Evolutionary conservation across 805 yeast genomes (phyloP).

Genomic region (Starmera pachycereana): DNA sequence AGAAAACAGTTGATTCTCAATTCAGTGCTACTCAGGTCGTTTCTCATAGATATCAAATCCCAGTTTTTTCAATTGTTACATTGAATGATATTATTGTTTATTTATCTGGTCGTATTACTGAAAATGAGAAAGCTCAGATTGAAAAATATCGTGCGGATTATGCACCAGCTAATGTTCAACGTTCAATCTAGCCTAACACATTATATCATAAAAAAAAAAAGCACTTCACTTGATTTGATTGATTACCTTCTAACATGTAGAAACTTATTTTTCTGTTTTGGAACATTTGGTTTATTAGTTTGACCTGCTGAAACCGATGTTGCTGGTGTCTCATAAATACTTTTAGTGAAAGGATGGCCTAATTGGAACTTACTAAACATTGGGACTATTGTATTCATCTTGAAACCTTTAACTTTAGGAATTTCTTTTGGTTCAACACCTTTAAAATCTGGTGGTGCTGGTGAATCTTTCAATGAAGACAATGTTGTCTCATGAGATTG

Average conservation of each 20-base stretch:
- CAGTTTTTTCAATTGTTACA: slow-evolving; percentile 73
- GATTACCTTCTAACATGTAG: slow-evolving; percentile 49
- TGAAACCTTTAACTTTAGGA: slow-evolving; percentile 79
- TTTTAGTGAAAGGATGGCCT: slow-evolving; percentile 76
- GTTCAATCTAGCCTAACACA: background rate
- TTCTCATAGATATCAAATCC: slow-evolving; percentile 59
- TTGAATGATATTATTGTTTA: slow-evolving; percentile 64
- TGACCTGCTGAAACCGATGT: slow-evolving; percentile 21
- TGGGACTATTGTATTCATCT: slow-evolving; percentile 84
- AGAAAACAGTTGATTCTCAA: slow-evolving; percentile 56
- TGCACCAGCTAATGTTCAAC: slow-evolving; percentile 10
- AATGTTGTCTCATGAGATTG: slow-evolving; percentile 60
- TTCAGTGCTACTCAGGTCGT: slow-evolving; percentile 79
- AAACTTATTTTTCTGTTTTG: slow-evolving; percentile 45
- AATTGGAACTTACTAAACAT: slow-evolving; percentile 68
- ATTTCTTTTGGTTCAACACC: slow-evolving; percentile 45
- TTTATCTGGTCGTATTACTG: slow-evolving; percentile 43
- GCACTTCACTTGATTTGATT: too few species aligned
- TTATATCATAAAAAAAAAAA: background rate
- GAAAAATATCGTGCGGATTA: slow-evolving; percentile 41
- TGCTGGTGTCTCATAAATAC: slow-evolving; percentile 45
- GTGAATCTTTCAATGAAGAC: slow-evolving; percentile 49
- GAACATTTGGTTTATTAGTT: slow-evolving; percentile 20
- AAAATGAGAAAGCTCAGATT: slow-evolving; percentile 47
- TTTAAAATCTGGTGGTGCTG: slow-evolving; percentile 54